Conservation (phyloP, 805 yeast genomes). For the Grigorovia yakushimaensis region DNA sequence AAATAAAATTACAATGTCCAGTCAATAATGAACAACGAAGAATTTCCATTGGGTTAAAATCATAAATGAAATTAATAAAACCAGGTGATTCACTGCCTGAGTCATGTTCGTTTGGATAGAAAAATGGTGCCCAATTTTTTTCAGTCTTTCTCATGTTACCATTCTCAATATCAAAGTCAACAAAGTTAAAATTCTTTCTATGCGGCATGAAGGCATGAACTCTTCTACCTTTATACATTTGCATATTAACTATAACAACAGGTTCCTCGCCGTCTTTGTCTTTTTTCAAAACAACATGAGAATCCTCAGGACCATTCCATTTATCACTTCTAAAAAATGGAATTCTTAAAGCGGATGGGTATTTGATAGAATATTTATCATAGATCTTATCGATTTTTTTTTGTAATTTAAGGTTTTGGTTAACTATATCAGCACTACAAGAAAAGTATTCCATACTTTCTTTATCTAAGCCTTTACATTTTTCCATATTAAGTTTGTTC, state of each 20-base stretch:
- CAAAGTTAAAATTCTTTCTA: conserved; percentile 2
- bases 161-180: neutral
- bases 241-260: conserved; percentile 6
- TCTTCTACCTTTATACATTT: conserved; percentile 1
- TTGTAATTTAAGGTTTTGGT: conserved; percentile 10
- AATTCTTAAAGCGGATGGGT: conserved; percentile 5
- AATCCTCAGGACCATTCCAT: conserved; percentile 8
- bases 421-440: conserved; percentile 14
- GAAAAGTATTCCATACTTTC: conserved; percentile 6
- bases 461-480: neutral
- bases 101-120: conserved; percentile 6
- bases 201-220: conserved; percentile 6
- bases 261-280: conserved; percentile 6
- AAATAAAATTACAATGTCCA: conserved; percentile 12
- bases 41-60: conserved; percentile 5
- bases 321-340: neutral
- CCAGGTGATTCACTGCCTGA: conserved; percentile 14
- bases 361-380: conserved; percentile 3
- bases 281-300: conserved; percentile 4
- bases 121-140: conserved; percentile 11
- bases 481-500: neutral
- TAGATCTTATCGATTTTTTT: conserved; percentile 4
- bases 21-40: conserved; percentile 16
- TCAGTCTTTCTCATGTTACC: neutral
- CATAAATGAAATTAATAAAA: conserved; percentile 6